Evolutionary conservation across 2,329 filamentous ascomycete species (phyloP), one percentile per base, ranked within the genome.

Genomic region (Fusarium mangiferae): DNA sequence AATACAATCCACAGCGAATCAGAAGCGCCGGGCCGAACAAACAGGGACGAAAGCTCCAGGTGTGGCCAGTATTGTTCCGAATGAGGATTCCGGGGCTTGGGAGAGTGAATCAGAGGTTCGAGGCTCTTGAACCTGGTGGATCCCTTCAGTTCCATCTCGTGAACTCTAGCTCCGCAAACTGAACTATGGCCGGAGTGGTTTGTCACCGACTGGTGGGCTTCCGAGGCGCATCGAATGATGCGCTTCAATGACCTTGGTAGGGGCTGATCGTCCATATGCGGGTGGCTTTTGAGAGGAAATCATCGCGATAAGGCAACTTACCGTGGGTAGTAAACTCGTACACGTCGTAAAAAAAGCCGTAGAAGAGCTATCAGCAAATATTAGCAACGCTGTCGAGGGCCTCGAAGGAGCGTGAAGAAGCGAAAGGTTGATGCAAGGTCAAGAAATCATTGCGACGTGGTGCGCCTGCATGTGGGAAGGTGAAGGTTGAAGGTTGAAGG

Each of bases 301-400:
- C 22, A 48, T 30, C 22, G 30, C 18, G 17, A 35, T 22, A 38
- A 12, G 46, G 24, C 24, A 45, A 67, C 77, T 74, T 78, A 78
- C 77, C 77, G 75, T 78, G 75, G 68, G 72, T 77, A 66, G 64
- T 77, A 55, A 75, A 68, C 70, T 77, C 75, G 77, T 78, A 72
- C 76, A 78, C 68, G 72, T 78, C 77, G 77, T 78, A 62, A 78
- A 74, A 70, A 68, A 76, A 71, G 62, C 77, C 77, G 76, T 77
- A 70, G 72, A 70, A 77, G 68, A 74, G 74, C 77, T 78, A 58
- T 48, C 30, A 28, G 45, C n/a, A 28, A 65, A 42, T 24, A 41
- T 78, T 55, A 78, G 76, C 66, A 65, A 69, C 54, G 48, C 49
- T 20, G 33, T 62, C 44, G 38, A 42, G 15, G 15, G n/a, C n/a